Percentiles rank a stretch among this genome's conserved stretches.
phyloP scores from a whole-genome alignment of 345 rosid species.

The Arabidopsis thaliana region TAIR10.1 NC_003076.8:21724501-21725000 shows the following conservation, averaged over 20 bases:
- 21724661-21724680: constrained; percentile 45
- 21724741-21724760: constrained; percentile 12
- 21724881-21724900: too few species aligned
- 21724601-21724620: constrained; percentile 59
- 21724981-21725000: too few species aligned
- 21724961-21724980: too few species aligned
- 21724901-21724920: too few species aligned
- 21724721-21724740: not conserved
- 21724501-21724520: constrained; percentile 48
- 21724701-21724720: constrained; percentile 45
- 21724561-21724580: constrained; percentile 25
- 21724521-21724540: constrained; percentile 50
- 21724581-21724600: constrained; percentile 40
- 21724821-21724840: not conserved
- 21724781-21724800: too few species aligned
- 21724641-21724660: constrained; percentile 14
- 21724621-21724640: constrained; percentile 20
- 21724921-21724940: too few species aligned
- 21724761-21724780: not conserved
- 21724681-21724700: constrained; percentile 49
- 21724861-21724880: not conserved
- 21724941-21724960: too few species aligned
- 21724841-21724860: not conserved
- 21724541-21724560: constrained; percentile 41
- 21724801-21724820: too few species aligned